Base-by-base conservation (phyloP, 1,139 yeast species). In the Lodderomyces theae region DNA sequence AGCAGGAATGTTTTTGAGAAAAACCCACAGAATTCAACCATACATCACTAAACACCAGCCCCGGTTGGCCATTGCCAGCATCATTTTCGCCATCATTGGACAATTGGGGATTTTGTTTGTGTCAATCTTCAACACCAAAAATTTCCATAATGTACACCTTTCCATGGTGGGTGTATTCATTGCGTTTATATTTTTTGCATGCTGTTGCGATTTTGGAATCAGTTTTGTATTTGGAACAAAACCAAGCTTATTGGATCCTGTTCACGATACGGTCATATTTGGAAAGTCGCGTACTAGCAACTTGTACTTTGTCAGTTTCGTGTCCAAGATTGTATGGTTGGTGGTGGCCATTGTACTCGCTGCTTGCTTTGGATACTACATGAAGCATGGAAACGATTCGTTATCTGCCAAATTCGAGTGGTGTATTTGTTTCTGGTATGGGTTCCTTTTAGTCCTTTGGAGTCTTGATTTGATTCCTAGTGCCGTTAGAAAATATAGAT, bases 381-480 rank as follows among this genome's bases (percentile, higher is more conserved):
- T 71, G 73, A 50, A 57, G 8, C 40, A 43, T 1, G 72, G 66
- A 31, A 44, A 64, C 9, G 63, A 70, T 29, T 62, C 70, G 12
- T 64, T 73, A 40, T 72, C 80, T 18, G 86, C 86, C 0, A 65
- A 66, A 12, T 81, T 85, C 58, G 97, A 90, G 61, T 90, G 97
- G 97, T 56, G 79, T 7, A 63, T 89, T 35, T 82, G 90, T 6
- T 90, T 82, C 63, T 83, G 87, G 80, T 89, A 86, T 57, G 94
- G 95, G 8, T 57, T 83, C 29, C 70, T 86, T 47, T 75, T 83
- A 52, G 58, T 84, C 8, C 65, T 83, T 47, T 74, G 92, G 64
- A 66, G 84, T 2, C 72, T 79, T 50, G 97, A 90, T 57, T 72
- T 89, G 52, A 74, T 75, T 54, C 86, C 90, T 1, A 80, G 85